phyloP scores from a whole-genome alignment of 441 rosid species.

The Lepidium campestre region DNA sequence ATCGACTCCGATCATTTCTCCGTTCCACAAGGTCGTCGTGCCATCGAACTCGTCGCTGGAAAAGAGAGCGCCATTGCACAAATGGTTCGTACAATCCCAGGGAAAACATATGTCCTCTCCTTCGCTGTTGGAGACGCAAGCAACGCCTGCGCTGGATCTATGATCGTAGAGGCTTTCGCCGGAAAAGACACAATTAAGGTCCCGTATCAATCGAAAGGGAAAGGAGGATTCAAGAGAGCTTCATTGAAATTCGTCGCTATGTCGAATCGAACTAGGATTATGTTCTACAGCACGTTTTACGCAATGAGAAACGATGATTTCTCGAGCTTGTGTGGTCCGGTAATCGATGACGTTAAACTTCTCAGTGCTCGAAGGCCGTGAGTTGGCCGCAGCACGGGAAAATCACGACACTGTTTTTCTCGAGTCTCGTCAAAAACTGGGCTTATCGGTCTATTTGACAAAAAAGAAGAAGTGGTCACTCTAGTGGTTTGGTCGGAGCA shows the following conservation, averaged over 20 bases:
- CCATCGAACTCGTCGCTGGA: conserved; percentile 56
- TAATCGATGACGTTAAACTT: conserved; percentile 51
- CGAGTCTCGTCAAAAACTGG: background rate
- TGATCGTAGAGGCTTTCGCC: conserved; percentile 61
- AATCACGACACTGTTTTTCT: background rate
- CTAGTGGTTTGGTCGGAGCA: background rate
- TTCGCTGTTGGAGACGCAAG: conserved; percentile 58
- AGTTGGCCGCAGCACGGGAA: background rate
- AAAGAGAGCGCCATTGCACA: conserved; percentile 67
- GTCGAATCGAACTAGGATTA: conserved; percentile 38
- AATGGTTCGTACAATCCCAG: conserved; percentile 39
- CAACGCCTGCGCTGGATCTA: conserved; percentile 51
- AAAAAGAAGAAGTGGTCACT: background rate
- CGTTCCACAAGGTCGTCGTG: conserved; percentile 51
- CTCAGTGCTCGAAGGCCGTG: conserved; percentile 41
- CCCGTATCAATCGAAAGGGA: conserved; percentile 54
- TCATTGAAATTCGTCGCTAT: conserved; percentile 37
- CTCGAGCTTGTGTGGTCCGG: conserved; percentile 58
- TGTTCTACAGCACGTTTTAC: conserved; percentile 59
- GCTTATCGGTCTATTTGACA: background rate
- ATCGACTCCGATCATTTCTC: conserved; percentile 57
- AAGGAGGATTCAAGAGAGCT: conserved; percentile 52
- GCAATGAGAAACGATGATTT: conserved; percentile 54
- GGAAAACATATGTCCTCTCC: conserved; percentile 41
- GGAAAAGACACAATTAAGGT: conserved; percentile 47